These are phyloP conservation scores for Cladosporium sp. DNA, from an alignment of 2,329 filamentous ascomycete species.

Conservation along the genomic window DNA sequence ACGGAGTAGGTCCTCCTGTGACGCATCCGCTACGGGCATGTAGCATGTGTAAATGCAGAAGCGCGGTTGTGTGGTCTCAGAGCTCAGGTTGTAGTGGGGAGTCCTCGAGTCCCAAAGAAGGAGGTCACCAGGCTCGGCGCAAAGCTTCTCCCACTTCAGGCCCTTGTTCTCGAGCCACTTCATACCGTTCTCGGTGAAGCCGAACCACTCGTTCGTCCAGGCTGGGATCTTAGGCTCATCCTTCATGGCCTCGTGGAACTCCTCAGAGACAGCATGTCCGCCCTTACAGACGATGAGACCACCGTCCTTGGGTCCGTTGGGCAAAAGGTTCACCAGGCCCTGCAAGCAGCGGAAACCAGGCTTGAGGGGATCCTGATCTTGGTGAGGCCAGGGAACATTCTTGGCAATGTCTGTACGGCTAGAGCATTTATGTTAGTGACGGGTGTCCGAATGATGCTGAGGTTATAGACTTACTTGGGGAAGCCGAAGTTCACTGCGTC, in stretches of 20 bases:
- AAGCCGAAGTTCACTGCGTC: constrained; percentile 52
- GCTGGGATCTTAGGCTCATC: constrained; percentile 36
- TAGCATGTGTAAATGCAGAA: constrained; percentile 42
- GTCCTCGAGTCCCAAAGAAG: constrained; percentile 33
- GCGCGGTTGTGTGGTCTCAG: constrained; percentile 33
- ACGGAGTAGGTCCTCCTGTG: constrained; percentile 38
- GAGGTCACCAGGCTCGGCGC: constrained; percentile 33
- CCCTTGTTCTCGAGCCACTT: constrained; percentile 31
- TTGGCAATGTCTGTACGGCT: constrained; percentile 3
- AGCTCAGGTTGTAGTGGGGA: constrained; percentile 39
- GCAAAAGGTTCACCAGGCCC: constrained; percentile 52
- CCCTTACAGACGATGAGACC: constrained; percentile 42
- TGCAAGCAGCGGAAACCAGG: constrained; percentile 55
- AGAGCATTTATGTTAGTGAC: background rate
- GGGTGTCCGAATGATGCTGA: background rate
- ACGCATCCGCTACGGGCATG: constrained; percentile 40
- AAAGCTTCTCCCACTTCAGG: constrained; percentile 32
- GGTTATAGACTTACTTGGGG: constrained; percentile 30
- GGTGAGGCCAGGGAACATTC: constrained; percentile 48
- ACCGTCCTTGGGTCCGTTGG: constrained; percentile 42
- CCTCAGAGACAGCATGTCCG: constrained; percentile 36
- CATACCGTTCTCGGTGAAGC: constrained; percentile 39
- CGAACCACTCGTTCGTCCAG: constrained; percentile 39
- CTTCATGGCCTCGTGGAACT: constrained; percentile 37
- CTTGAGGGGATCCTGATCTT: constrained; percentile 46